A percentile compares a stretch with the other conserved stretches of the same genome.
Conservation (phyloP, 1,284 basidiomycete species). For the Omphalotus olearius region DNA sequence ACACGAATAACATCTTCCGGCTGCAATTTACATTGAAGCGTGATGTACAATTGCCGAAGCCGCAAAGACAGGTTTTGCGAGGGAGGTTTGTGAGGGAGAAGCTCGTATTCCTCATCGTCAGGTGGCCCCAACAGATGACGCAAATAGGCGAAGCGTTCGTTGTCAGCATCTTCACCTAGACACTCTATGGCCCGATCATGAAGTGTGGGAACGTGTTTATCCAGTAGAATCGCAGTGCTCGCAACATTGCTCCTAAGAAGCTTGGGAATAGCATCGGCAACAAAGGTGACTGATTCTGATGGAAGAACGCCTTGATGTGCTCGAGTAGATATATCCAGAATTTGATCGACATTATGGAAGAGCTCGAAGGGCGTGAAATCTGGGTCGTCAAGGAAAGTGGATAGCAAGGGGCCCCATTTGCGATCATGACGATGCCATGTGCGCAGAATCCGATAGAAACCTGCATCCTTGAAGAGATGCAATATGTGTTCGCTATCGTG, state of each 20-base stretch:
- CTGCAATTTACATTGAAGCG: conserved; percentile 70
- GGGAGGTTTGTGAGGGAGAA: conserved; percentile 21
- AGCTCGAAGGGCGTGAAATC: conserved; percentile 58
- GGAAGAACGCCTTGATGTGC: conserved; percentile 45
- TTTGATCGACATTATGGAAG: conserved; percentile 61
- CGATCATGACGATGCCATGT: conserved; percentile 73
- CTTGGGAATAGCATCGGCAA: conserved; percentile 57
- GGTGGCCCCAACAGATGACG: conserved; percentile 68
- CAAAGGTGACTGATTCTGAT: conserved; percentile 44
- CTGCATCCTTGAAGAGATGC: conserved; percentile 72
- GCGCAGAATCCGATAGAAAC: conserved; percentile 89
- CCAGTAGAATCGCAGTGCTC: conserved; percentile 73
- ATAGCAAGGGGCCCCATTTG: conserved; percentile 73
- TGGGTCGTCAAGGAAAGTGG: conserved; percentile 75
- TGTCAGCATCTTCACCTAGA: conserved; percentile 40
- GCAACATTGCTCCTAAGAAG: conserved; percentile 62
- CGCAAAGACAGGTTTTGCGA: conserved; percentile 41
- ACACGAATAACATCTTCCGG: conserved; percentile 64
- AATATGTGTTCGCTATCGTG: conserved; percentile 70
- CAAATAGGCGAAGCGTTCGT: conserved; percentile 76
- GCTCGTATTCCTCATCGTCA: conserved; percentile 40
- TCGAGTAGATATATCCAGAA: conserved; percentile 45
- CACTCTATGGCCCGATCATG: conserved; percentile 57
- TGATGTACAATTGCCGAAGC: conserved; percentile 64
- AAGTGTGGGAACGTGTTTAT: conserved; percentile 59